Evolutionary conservation across 768 basidiomycete genomes (phyloP).

Genomic region (Mrakia frigida): DNA sequence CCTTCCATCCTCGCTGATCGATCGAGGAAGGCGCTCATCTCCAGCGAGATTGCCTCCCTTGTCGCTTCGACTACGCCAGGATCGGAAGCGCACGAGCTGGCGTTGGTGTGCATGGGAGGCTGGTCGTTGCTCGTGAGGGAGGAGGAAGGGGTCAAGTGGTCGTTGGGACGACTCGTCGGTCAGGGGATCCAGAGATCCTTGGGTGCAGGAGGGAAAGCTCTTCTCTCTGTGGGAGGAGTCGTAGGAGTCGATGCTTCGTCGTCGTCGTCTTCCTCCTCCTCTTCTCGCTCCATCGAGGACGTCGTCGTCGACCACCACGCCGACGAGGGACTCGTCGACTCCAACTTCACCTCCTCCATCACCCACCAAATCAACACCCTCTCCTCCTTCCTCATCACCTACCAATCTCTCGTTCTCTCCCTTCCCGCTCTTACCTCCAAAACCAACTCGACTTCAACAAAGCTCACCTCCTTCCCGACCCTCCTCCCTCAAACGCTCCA

Average conservation of each 20-base stretch:
- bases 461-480: neutral
- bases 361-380: neutral
- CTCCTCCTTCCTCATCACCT: constrained; percentile 1
- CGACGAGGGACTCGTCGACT: too few relatives aligned
- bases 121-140: constrained; percentile 5
- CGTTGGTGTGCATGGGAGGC: constrained; percentile 11
- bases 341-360: neutral
- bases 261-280: neutral
- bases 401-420: constrained; percentile 13
- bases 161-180: neutral
- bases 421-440: neutral
- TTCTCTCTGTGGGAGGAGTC: neutral
- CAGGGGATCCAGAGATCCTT: neutral
- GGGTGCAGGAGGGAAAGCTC: neutral
- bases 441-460: neutral
- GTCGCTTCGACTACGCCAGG: neutral
- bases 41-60: constrained; percentile 7
- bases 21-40: neutral
- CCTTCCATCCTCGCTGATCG: neutral
- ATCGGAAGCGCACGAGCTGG: neutral
- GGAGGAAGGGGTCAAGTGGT: neutral
- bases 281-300: neutral
- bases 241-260: too few relatives aligned
- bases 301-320: neutral
- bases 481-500: constrained; percentile 18